Percentiles rank a stretch among this genome's conserved stretches.
Conservation (phyloP, 495 filamentous ascomycete genomes). For the Xylaria palmicola region DNA sequence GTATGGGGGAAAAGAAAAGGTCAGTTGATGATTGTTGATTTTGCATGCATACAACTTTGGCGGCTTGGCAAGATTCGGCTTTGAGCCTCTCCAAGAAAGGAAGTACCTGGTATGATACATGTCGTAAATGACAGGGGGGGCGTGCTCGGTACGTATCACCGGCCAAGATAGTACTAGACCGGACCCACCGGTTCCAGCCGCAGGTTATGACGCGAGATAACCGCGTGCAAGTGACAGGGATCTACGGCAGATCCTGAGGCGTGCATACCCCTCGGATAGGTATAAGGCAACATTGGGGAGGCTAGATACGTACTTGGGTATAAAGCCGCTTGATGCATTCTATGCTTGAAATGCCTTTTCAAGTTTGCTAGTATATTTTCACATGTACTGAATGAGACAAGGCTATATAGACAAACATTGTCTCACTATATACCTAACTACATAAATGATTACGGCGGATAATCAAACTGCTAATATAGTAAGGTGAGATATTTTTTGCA, state of each 20-base stretch:
- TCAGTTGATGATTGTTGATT: constrained; percentile 6
- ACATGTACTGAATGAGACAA: no score
- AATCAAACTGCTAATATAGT: no score
- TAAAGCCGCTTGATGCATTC: neutral
- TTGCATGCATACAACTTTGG: constrained; percentile 14
- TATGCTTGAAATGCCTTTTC: neutral
- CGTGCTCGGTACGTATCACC: constrained; percentile 13
- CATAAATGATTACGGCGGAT: no score
- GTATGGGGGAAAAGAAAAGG: constrained; percentile 15
- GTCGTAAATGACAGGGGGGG: neutral
- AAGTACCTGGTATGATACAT: no score
- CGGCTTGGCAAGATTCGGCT: constrained; percentile 7
- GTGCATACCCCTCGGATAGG: no score
- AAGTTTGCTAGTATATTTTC: no score
- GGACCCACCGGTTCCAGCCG: constrained; percentile 12
- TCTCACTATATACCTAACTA: no score
- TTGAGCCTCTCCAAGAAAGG: constrained; percentile 20
- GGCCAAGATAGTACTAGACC: neutral
- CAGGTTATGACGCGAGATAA: constrained; percentile 19
- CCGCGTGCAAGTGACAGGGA: constrained; percentile 10
- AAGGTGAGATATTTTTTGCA: no score
- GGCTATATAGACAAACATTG: no score
- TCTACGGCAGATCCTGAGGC: constrained; percentile 15
- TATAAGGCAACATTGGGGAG: no score
- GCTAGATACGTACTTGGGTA: no score